phyloP scores from a whole-genome alignment of 1,284 basidiomycete species.

The Ceratobasidium sp. region DNA sequence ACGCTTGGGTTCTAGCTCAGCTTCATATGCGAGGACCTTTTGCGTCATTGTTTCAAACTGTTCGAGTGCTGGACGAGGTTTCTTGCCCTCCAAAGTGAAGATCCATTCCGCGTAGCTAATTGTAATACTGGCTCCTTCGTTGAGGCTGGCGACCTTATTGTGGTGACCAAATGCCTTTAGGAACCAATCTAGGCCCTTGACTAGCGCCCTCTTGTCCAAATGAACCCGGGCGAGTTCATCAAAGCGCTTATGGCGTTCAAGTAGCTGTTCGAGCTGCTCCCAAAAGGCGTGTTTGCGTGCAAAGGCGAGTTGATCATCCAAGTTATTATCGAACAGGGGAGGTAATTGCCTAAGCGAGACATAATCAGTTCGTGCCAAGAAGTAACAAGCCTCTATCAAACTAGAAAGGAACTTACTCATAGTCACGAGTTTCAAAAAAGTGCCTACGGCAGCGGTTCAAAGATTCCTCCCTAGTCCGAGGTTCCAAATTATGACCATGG shows the following conservation, averaged over 20 bases:
- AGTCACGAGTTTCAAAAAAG: background rate
- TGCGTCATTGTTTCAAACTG: background rate
- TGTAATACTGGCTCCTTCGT: background rate
- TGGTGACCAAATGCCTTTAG: background rate
- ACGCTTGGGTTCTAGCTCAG: background rate
- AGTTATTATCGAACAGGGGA: constrained; percentile 3
- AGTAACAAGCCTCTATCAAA: background rate
- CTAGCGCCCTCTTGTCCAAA: background rate
- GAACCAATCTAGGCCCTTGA: background rate
- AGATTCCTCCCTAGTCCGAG: background rate
- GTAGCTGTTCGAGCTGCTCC: background rate
- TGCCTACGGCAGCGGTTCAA: background rate
- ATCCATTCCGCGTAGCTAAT: background rate
- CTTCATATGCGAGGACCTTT: background rate
- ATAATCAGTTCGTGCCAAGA: background rate
- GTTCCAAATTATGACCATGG: background rate
- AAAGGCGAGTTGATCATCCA: background rate
- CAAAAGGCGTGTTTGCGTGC: background rate
- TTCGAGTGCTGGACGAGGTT: background rate
- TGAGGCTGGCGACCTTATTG: background rate
- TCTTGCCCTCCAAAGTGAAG: background rate
- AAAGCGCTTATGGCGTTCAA: background rate
- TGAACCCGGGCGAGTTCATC: constrained; percentile 1
- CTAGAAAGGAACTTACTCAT: background rate
- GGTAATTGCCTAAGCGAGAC: background rate